A percentile compares a stretch with the other conserved stretches of the same genome.
Evolutionary conservation across 2,329 filamentous ascomycete genomes (phyloP).

Genomic region (Malbranchea zuffiana): DNA sequence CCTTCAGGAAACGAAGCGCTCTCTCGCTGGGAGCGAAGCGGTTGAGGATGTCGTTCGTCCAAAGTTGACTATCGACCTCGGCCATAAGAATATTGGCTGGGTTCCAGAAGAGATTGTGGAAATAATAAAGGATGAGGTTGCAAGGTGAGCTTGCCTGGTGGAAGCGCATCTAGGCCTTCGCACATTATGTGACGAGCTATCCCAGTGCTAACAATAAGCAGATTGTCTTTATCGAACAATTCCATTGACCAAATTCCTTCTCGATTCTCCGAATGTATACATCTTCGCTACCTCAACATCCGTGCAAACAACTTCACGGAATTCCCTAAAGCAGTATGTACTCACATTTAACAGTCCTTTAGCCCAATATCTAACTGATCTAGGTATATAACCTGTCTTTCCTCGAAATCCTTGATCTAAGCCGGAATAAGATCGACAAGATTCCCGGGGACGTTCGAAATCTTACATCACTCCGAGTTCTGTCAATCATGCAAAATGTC

Average conservation of each 20-base stretch:
- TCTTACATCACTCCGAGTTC: slow-evolving; percentile 74
- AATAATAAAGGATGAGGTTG: slow-evolving; percentile 43
- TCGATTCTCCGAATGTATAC: slow-evolving; percentile 39
- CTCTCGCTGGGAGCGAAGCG: slow-evolving; percentile 36
- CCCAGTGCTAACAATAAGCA: slow-evolving; percentile 15
- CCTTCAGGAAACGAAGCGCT: slow-evolving; percentile 38
- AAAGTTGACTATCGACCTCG: slow-evolving; percentile 42
- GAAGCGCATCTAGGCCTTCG: neutral
- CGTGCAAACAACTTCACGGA: slow-evolving; percentile 43
- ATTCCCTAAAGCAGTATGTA: slow-evolving; percentile 53
- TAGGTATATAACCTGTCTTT: slow-evolving; percentile 78
- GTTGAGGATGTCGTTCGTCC: slow-evolving; percentile 38
- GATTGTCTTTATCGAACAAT: slow-evolving; percentile 43
- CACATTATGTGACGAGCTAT: neutral
- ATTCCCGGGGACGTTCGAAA: slow-evolving; percentile 71
- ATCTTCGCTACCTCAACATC: slow-evolving; percentile 42
- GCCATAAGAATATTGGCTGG: slow-evolving; percentile 38
- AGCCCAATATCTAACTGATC: slow-evolving; percentile 12
- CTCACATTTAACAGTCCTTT: slow-evolving; percentile 1
- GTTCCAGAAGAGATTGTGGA: slow-evolving; percentile 42
- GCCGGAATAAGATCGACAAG: slow-evolving; percentile 68
- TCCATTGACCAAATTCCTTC: slow-evolving; percentile 40
- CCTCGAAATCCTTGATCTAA: slow-evolving; percentile 85
- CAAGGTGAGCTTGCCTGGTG: slow-evolving; percentile 31
- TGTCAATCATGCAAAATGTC: slow-evolving; percentile 77